Evolutionary conservation across 2,329 filamentous ascomycete species (phyloP), one percentile per base, ranked within the genome.

Genomic region (Xylariaceae sp.): DNA sequence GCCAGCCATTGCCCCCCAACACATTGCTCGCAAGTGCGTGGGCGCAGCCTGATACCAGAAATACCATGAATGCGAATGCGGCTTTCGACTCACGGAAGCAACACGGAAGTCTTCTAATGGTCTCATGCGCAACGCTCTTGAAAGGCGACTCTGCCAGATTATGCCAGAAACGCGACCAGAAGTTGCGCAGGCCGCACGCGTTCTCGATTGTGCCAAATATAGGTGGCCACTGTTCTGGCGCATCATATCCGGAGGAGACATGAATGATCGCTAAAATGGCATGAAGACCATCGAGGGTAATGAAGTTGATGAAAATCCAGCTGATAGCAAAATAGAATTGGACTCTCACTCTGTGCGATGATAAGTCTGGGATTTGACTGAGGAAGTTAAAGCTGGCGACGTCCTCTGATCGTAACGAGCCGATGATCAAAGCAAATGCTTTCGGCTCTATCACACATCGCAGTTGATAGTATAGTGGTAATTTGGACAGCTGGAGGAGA

Each of bases 91-190:
- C 22, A 27, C 22, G 3, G 12, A 11, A 18, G 27, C 4, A n/a
- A 15, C 42, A 35, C 15, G 14, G n/a, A 36, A 10, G 14, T 35
- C 31, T 22, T 32, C 22, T 4, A 27, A 27, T 27, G 7, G 22
- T 11, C 7, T 7, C 42, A 7, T 14, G 2, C 15, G 15, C 42
- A 7, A 18, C 2, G 17, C 38, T 38, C 11, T 17, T 31, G 17
- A 19, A 44, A 36, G 42, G 9, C 31, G 32, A 31, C 11, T 35
- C 6, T 5, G 42, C 42, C 14, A 44, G 17, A 11, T 15, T 14
- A 17, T 44, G 42, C 42, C 42, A 44, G 42, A 44, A 44, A 11
- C 42, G 42, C 10, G 32, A 36, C 42, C 42, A 44, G 31, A 44
- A 44, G 11, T 15, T n/a, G 31, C 42, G 32, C 18, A 44, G 18